Conservation (phyloP, 2,329 filamentous ascomycete species). For the Nigrospora oryzae region DNA sequence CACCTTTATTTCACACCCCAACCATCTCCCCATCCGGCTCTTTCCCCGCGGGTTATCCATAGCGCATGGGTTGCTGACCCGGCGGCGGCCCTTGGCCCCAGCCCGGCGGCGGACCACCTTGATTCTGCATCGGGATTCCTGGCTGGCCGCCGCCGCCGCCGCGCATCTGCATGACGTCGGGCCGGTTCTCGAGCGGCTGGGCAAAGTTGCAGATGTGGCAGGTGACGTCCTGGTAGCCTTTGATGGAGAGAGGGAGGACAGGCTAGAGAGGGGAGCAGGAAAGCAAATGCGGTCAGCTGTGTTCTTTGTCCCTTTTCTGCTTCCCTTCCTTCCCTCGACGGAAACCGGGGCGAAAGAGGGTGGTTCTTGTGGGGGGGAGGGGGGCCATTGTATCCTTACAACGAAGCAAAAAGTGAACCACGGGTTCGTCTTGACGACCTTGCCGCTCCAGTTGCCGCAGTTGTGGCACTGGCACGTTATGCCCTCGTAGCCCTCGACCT, state of each 20-base stretch:
- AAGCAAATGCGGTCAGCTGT: not conserved
- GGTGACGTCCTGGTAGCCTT: slow-evolving; percentile 59
- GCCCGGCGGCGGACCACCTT: slow-evolving; percentile 23
- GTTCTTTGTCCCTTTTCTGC: not conserved
- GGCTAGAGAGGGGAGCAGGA: slow-evolving; percentile 34
- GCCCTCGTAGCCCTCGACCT: slow-evolving; percentile 53
- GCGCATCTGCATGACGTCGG: slow-evolving; percentile 45
- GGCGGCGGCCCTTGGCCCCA: slow-evolving; percentile 13
- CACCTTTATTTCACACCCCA: not conserved
- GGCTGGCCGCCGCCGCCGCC: slow-evolving; percentile 26
- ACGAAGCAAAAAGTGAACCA: slow-evolving; percentile 80
- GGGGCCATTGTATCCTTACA: slow-evolving; percentile 28
- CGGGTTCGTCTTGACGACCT: slow-evolving; percentile 54
- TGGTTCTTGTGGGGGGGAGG: not conserved
- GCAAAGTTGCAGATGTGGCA: slow-evolving; percentile 73
- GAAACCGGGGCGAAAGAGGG: not conserved
- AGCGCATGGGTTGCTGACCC: slow-evolving; percentile 6
- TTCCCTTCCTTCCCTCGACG: not conserved
- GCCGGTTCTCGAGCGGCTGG: slow-evolving; percentile 53
- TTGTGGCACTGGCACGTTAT: slow-evolving; percentile 56
- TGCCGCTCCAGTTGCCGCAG: slow-evolving; percentile 55
- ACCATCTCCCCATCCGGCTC: not conserved
- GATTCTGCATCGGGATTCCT: slow-evolving; percentile 26
- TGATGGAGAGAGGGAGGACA: slow-evolving; percentile 61
- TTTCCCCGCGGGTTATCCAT: slow-evolving; percentile 1